Base-by-base conservation (phyloP, 176 grass and related monocot genomes). In the Phoenix roebelenii region DNA sequence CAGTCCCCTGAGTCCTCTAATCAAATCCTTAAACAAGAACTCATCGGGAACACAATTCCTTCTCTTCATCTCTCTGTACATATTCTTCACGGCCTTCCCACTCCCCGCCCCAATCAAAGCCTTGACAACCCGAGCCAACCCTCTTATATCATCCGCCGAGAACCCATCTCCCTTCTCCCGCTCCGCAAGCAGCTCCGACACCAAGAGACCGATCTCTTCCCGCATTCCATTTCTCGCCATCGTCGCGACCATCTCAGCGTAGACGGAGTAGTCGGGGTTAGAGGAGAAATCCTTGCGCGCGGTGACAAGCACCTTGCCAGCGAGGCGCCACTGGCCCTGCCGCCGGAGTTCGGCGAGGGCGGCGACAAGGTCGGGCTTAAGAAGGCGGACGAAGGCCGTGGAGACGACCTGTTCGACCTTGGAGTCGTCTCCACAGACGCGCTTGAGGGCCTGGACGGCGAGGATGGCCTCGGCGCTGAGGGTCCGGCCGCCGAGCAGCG, bases 271-370 rank as follows among this genome's bases (percentile, higher is more conserved):
- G 62, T 95, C 91, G 5, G 80, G 69, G 0, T 70, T 73, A 63
- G 90, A 91, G 58, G 74, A 82, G 5, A 77, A 83, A 73, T 97
- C 92, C 51, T 30, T 52, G 61, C 83, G 83, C 1, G 85, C 75
- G 50, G 81, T 73, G 20, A 79, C 64, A 57, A 97, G 83, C 57
- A 82, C 87, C 28, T 74, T 74, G 65, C 80, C 61, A 39, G 87
- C 84, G 18, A 91, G 78, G 20, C 77, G 39, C 72, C 83, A 90
- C 68, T 80, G 81, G 62, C 76, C 79, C 72, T 97, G 92, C 22
- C 87, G 87, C 68, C 88, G 87, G n/a, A 97, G 86, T 74, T 97
- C 92, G 5, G 75, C 56, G 64, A 97, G 77, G 39, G 88, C 79
- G 20, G 81, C 80, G 22, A 90, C 71, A 52, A 97, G 74, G 67